Percentiles rank a stretch among this genome's conserved stretches.
Evolutionary conservation across 805 yeast genomes (phyloP).

Genomic region (Cyberlindnera americana): DNA sequence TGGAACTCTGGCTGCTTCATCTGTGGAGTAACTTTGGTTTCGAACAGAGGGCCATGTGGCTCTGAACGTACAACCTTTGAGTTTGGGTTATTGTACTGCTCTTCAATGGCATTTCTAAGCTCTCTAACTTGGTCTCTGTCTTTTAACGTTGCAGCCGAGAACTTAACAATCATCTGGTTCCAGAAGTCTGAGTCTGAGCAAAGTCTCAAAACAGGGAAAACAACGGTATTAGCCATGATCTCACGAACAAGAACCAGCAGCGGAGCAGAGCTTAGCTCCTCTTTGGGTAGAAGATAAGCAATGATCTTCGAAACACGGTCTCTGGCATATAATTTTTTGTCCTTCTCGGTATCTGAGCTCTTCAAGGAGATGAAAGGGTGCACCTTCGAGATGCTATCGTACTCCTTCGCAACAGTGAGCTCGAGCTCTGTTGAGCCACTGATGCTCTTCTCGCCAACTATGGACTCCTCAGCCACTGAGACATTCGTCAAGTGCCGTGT

Average conservation of each 20-base stretch:
- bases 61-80: slow-evolving; percentile 7
- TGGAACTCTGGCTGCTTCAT: slow-evolving; percentile 41
- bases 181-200: slow-evolving; percentile 72
- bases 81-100: slow-evolving; percentile 44
- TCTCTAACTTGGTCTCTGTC: slow-evolving; percentile 73
- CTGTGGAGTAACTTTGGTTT: slow-evolving; percentile 34
- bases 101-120: slow-evolving; percentile 64
- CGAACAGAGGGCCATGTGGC: slow-evolving; percentile 26
- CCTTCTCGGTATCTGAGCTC: slow-evolving; percentile 33
- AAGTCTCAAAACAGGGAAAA: slow-evolving; percentile 48
- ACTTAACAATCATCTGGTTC: slow-evolving; percentile 59
- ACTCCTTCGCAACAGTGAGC: slow-evolving; percentile 39
- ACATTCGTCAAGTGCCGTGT: slow-evolving; percentile 60
- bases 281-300: slow-evolving; percentile 45
- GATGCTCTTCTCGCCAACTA: slow-evolving; percentile 26
- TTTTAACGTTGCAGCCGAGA: slow-evolving; percentile 60
- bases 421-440: slow-evolving; percentile 37
- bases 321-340: slow-evolving; percentile 50
- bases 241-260: slow-evolving; percentile 56
- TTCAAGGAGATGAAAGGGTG: slow-evolving; percentile 54
- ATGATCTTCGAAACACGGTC: slow-evolving; percentile 39
- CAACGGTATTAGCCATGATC: slow-evolving; percentile 53
- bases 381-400: slow-evolving; percentile 36
- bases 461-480: slow-evolving; percentile 37
- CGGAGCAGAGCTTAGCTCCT: slow-evolving; percentile 43